Conservation (phyloP, 2,329 filamentous ascomycete genomes). For the Moelleriella libera region DNA sequence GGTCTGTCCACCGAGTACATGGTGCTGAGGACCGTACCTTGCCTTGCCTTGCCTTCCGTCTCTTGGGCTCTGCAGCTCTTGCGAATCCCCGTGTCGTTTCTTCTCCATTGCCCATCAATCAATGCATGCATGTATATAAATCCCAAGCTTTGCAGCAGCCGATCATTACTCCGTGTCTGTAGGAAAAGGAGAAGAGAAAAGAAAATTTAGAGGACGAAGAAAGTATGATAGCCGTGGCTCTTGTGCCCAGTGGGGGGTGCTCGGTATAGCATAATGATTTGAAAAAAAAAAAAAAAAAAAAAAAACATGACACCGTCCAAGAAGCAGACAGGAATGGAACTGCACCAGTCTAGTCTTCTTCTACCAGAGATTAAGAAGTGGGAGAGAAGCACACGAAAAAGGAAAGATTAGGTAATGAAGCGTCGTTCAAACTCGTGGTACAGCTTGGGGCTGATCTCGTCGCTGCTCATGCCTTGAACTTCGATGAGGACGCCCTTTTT, state of each 20-base stretch:
- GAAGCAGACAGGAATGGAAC: neutral
- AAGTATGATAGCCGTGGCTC: neutral
- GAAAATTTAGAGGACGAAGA: neutral
- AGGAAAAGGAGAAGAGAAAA: slow-evolving; percentile 2
- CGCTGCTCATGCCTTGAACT: slow-evolving; percentile 76
- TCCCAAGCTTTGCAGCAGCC: neutral
- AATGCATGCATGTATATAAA: neutral
- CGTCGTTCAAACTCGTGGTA: slow-evolving; percentile 67
- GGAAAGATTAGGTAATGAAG: slow-evolving; percentile 32
- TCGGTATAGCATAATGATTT: neutral
- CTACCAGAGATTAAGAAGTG: no score
- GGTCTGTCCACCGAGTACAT: neutral
- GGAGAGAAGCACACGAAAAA: neutral
- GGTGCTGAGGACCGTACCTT: neutral
- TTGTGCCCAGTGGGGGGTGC: neutral
- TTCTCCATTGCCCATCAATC: neutral
- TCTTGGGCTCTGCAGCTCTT: slow-evolving; percentile 2
- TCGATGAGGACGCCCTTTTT: slow-evolving; percentile 72
- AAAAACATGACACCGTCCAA: neutral
- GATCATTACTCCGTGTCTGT: neutral
- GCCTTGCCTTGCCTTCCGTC: neutral
- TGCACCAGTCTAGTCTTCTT: no score
- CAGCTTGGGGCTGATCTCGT: slow-evolving; percentile 90
- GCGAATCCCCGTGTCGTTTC: neutral
- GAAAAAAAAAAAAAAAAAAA: neutral